A percentile compares a stretch with the other conserved stretches of the same genome.
Conservation (phyloP, 441 rosid species). For the Populus hybrid region DNA sequence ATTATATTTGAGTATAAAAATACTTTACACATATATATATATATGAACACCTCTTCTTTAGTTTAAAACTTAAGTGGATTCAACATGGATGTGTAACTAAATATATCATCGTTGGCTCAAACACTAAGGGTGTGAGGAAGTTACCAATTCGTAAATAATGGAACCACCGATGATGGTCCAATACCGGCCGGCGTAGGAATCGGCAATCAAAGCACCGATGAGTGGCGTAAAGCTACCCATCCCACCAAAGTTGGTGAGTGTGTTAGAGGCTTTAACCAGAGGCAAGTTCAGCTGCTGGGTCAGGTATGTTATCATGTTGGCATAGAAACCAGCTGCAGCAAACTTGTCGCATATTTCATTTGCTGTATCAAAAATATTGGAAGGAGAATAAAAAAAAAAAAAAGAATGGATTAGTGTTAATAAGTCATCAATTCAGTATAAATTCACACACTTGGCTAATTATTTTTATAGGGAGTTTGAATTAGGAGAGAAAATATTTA, state of each 20-base stretch:
- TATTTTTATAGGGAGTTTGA: background rate
- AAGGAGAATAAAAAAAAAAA: background rate
- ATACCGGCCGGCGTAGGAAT: constrained; percentile 45
- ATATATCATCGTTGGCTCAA: background rate
- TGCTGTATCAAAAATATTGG: constrained; percentile 21
- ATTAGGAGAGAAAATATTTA: background rate
- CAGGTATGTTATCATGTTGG: constrained; percentile 53
- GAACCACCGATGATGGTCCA: constrained; percentile 48
- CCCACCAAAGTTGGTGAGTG: constrained; percentile 47
- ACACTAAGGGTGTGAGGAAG: background rate
- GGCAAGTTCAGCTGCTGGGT: constrained; percentile 52
- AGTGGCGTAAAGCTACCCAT: constrained; percentile 44
- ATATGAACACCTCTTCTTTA: no score
- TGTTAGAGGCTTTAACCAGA: constrained; percentile 44
- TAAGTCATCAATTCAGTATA: no score
- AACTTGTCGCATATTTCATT: constrained; percentile 47
- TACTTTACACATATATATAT: no score
- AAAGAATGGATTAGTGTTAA: background rate
- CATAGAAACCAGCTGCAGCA: constrained; percentile 39
- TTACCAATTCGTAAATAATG: constrained; percentile 34
- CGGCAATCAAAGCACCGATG: constrained; percentile 49
- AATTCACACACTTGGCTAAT: no score
- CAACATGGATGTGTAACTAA: background rate
- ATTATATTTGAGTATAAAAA: no score
- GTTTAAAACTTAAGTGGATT: background rate